Evolutionary conservation across 192 early-diverging fungal species (phyloP).

Genomic region (Chytriomyces hyalinus): DNA sequence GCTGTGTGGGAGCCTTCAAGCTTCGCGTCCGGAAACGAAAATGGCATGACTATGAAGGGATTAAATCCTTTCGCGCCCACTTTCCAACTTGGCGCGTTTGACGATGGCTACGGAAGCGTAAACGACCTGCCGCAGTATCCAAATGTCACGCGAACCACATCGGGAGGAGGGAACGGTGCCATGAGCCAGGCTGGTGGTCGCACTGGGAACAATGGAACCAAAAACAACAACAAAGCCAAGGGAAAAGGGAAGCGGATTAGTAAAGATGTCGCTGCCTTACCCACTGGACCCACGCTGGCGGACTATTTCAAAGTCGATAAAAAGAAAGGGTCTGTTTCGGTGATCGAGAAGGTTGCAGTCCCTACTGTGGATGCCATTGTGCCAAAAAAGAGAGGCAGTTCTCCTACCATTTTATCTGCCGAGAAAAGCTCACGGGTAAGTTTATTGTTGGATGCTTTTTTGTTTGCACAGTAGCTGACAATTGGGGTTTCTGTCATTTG

Average conservation of each 20-base stretch:
- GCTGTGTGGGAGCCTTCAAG: not conserved
- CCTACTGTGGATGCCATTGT: not conserved
- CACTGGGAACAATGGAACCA: not conserved
- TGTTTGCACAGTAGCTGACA: not conserved
- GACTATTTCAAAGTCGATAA: slow-evolving; percentile 33
- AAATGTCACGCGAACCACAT: not conserved
- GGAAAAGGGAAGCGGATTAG: not conserved
- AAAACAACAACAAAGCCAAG: not conserved
- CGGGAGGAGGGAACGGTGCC: not conserved
- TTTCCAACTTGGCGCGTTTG: not conserved
- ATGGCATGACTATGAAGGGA: too few relatives aligned
- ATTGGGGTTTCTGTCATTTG: too few relatives aligned
- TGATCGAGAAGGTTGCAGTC: not conserved
- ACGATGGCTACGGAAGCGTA: not conserved
- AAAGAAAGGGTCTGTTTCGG: slow-evolving; percentile 25
- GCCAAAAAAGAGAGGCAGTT: not conserved
- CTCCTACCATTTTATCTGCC: too few relatives aligned
- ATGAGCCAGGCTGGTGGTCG: not conserved
- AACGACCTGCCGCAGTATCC: not conserved
- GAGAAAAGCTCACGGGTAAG: not conserved
- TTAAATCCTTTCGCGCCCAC: too few relatives aligned
- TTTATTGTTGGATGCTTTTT: slow-evolving; percentile 9
- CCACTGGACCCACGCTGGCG: slow-evolving; percentile 11
- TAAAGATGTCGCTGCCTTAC: not conserved
- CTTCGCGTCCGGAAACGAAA: too few relatives aligned